phyloP scores from a whole-genome alignment of 2,329 filamentous ascomycete species.

The Trichoderma sp. region DNA sequence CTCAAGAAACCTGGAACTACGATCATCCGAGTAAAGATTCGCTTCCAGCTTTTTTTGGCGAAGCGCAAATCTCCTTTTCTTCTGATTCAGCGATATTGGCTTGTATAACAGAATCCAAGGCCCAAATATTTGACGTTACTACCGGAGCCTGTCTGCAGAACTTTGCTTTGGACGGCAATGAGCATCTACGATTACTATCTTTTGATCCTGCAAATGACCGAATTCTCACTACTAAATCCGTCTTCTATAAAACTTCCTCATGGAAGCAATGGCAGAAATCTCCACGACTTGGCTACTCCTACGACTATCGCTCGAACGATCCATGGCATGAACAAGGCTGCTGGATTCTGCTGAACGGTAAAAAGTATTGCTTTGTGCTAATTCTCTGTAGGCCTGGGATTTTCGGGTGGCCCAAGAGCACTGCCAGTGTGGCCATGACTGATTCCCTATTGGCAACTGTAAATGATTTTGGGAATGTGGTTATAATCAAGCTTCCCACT shows the following conservation, averaged over 20 bases:
- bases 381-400: no score
- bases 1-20: neutral
- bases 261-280: neutral
- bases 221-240: neutral
- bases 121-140: neutral
- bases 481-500: neutral
- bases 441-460: neutral
- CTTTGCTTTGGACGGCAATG: fast-evolving
- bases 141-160: neutral
- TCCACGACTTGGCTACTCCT: neutral
- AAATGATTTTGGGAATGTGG: neutral
- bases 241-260: neutral
- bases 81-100: neutral
- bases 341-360: neutral
- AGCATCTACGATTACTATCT: neutral
- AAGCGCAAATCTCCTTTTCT: neutral
- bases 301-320: fast-evolving
- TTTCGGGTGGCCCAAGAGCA: no score
- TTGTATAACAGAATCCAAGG: fast-evolving
- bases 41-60: fast-evolving
- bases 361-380: no score
- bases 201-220: neutral
- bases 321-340: fast-evolving
- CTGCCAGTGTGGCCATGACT: neutral
- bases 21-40: no score